Percentiles rank a stretch among this genome's conserved stretches.
Evolutionary conservation across 2,329 filamentous ascomycete species (phyloP).

Genomic region (Huntiella decipiens): DNA sequence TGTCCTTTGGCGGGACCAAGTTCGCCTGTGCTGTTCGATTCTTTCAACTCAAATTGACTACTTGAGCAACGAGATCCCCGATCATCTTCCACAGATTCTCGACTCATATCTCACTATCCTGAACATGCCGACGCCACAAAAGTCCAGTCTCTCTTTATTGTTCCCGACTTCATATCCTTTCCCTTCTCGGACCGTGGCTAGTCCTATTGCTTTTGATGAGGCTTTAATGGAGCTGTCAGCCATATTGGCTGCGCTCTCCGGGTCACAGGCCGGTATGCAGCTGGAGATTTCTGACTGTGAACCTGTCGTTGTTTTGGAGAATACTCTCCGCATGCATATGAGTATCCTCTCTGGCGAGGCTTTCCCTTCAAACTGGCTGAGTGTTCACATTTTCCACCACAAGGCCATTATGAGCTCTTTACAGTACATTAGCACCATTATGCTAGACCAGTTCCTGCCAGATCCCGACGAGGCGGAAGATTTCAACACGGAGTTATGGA

Average conservation of each 20-base stretch:
- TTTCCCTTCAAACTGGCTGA: slow-evolving; percentile 79
- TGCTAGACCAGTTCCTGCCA: slow-evolving; percentile 71
- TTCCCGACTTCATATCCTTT: slow-evolving; percentile 89
- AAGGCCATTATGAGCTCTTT: slow-evolving; percentile 74
- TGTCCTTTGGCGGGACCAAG: slow-evolving; percentile 80
- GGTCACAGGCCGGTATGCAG: slow-evolving; percentile 47
- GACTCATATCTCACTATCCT: slow-evolving; percentile 72
- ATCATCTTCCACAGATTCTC: slow-evolving; percentile 79
- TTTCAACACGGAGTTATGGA: slow-evolving; percentile 90
- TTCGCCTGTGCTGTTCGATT: slow-evolving; percentile 82
- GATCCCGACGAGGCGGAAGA: slow-evolving; percentile 76
- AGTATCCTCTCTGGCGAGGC: slow-evolving; percentile 79
- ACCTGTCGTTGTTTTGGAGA: slow-evolving; percentile 54
- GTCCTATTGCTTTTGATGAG: slow-evolving; percentile 55
- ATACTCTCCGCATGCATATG: slow-evolving; percentile 66
- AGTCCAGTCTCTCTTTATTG: slow-evolving; percentile 59
- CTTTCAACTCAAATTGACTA: slow-evolving; percentile 68
- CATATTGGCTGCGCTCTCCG: slow-evolving; percentile 65
- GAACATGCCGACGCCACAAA: slow-evolving; percentile 30
- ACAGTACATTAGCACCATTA: slow-evolving; percentile 59
- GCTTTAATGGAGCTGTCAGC: slow-evolving; percentile 75
- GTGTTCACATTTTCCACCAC: slow-evolving; percentile 81
- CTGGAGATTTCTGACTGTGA: slow-evolving; percentile 59
- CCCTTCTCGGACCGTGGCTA: slow-evolving; percentile 47
- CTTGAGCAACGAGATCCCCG: slow-evolving; percentile 62